phyloP scores from a whole-genome alignment of 2,329 filamentous ascomycete genomes.

The Aureobasidium sp. region DNA sequence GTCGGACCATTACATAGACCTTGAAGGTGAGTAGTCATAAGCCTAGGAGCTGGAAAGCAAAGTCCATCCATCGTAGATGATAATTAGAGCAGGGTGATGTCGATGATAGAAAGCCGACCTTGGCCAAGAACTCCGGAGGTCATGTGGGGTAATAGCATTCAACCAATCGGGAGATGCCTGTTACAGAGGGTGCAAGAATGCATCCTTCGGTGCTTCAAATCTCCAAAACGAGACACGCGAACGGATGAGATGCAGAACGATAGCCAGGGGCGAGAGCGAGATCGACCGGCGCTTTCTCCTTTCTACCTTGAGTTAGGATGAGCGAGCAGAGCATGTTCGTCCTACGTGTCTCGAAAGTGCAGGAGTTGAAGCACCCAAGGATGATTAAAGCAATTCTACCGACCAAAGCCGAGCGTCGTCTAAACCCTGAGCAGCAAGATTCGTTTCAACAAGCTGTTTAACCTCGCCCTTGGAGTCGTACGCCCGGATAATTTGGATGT shows the following conservation, averaged over 20 bases:
- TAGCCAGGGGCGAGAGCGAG: not conserved
- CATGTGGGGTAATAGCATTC: not conserved
- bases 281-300: not conserved
- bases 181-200: not conserved
- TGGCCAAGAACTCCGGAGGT: no score
- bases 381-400: slow-evolving; percentile 14
- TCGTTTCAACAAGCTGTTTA: not conserved
- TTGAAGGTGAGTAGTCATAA: no score
- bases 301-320: not conserved
- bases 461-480: slow-evolving; percentile 1
- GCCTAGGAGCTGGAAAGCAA: no score
- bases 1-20: no score
- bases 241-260: not conserved
- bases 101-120: no score
- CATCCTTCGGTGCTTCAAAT: not conserved
- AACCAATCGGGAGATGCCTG: slow-evolving; percentile 13
- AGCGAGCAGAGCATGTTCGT: not conserved
- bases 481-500: slow-evolving; percentile 6
- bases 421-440: not conserved
- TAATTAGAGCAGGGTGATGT: no score
- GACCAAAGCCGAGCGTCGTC: slow-evolving; percentile 10
- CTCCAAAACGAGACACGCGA: not conserved
- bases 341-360: not conserved
- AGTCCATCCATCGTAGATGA: no score
- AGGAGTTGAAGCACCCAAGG: not conserved